phyloP scores from a whole-genome alignment of 169 alveolate species.

The Cryptosporidium ubiquitum region DNA sequence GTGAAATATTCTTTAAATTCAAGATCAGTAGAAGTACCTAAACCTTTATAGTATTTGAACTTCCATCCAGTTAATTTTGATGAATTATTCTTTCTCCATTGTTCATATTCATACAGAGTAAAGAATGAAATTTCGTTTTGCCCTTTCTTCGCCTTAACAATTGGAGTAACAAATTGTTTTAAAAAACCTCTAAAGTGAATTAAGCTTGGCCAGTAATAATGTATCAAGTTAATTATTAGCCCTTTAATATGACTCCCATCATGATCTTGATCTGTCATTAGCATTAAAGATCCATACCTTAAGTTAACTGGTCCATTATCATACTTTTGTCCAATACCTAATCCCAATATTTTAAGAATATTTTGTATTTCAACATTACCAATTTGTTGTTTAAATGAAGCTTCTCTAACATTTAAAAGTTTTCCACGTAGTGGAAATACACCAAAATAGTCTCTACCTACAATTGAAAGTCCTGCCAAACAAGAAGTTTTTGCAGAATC shows the following conservation, averaged over 20 bases:
- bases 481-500: slow-evolving; percentile 99
- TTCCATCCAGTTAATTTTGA: slow-evolving; percentile 87
- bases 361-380: slow-evolving; percentile 97
- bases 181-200: slow-evolving; percentile 94
- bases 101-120: slow-evolving; percentile 97
- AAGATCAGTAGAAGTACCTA: slow-evolving; percentile 98
- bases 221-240: slow-evolving; percentile 96
- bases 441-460: slow-evolving; percentile 98
- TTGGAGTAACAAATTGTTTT: slow-evolving; percentile 98
- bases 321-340: slow-evolving; percentile 86
- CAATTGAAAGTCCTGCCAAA: slow-evolving; percentile 98
- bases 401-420: slow-evolving; percentile 98
- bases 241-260: slow-evolving; percentile 99
- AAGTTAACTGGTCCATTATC: slow-evolving; percentile 90
- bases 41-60: slow-evolving; percentile 99
- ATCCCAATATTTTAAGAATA: slow-evolving; percentile 95
- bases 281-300: slow-evolving; percentile 98
- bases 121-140: slow-evolving; percentile 91
- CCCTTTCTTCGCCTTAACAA: slow-evolving; percentile 94
- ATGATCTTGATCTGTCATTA: slow-evolving; percentile 99
- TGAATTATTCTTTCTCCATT: slow-evolving; percentile 89
- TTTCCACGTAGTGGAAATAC: slow-evolving; percentile 99
- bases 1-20: slow-evolving; percentile 99
- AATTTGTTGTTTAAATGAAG: slow-evolving; percentile 92
- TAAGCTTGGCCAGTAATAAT: slow-evolving; percentile 98